These are phyloP conservation scores for Paramecium caudatum DNA, from an alignment of 73 alveolate species.

Conservation along the genomic window DNA sequence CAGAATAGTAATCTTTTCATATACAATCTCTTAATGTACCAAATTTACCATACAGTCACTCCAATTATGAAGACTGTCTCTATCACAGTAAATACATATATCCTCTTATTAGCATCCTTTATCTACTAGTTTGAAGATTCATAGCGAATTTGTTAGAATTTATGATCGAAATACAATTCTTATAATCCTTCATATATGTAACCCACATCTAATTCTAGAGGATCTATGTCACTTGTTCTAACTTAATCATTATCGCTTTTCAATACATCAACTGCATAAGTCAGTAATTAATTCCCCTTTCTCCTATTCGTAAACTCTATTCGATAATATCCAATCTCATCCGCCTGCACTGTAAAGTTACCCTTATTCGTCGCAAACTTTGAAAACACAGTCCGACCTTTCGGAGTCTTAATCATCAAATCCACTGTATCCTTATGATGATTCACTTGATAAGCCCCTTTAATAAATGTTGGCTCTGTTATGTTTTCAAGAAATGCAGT, in stretches of 20 bases:
- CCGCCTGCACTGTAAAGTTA: slow-evolving; percentile 36
- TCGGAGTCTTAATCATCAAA: not conserved
- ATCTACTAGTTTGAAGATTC: slow-evolving; percentile 30
- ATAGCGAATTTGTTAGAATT: slow-evolving; percentile 29
- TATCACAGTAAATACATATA: slow-evolving; percentile 8
- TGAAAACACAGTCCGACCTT: slow-evolving; percentile 51
- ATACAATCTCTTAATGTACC: slow-evolving; percentile 61
- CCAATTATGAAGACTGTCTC: slow-evolving; percentile 19
- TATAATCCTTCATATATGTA: not conserved
- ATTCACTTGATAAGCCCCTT: slow-evolving; percentile 60
- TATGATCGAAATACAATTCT: slow-evolving; percentile 56
- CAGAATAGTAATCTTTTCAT: slow-evolving; percentile 44
- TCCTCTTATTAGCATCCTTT: slow-evolving; percentile 57
- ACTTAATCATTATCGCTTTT: not conserved
- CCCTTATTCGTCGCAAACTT: slow-evolving; percentile 14
- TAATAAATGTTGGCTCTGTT: slow-evolving; percentile 35
- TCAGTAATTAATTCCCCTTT: slow-evolving; percentile 21
- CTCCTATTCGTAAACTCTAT: slow-evolving; percentile 17
- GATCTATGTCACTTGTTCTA: slow-evolving; percentile 34
- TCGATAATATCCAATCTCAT: slow-evolving; percentile 37
- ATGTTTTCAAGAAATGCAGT: slow-evolving; percentile 39
- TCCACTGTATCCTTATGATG: slow-evolving; percentile 5
- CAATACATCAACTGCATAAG: slow-evolving; percentile 49
- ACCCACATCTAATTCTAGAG: slow-evolving; percentile 38
- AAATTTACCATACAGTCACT: slow-evolving; percentile 52